Percentiles rank a stretch among this genome's conserved stretches.
Evolutionary conservation across 805 yeast species (phyloP).

Genomic region (Starmerella tilneyi): DNA sequence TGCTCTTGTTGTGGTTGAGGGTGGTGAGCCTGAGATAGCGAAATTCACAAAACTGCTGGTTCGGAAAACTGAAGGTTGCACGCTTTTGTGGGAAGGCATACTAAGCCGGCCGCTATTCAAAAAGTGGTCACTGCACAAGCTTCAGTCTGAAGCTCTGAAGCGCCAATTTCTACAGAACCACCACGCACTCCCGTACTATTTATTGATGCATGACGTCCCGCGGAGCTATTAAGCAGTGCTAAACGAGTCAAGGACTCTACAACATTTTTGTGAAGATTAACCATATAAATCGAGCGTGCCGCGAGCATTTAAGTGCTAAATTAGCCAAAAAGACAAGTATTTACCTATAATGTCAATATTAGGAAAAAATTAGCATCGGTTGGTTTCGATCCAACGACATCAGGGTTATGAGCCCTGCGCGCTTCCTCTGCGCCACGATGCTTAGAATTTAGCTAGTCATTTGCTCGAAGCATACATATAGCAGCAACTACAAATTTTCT

Average conservation of each 20-base stretch:
- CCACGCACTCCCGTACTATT: not conserved
- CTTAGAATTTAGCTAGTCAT: too few relatives aligned
- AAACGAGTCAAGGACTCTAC: too few relatives aligned
- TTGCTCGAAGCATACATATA: too few relatives aligned
- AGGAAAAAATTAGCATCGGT: conserved; percentile 58
- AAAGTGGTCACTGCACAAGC: conserved; percentile 52
- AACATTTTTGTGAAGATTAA: too few relatives aligned
- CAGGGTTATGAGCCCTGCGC: conserved; percentile 97
- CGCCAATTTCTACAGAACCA: not conserved
- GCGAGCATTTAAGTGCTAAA: too few relatives aligned
- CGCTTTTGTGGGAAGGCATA: conserved; percentile 65
- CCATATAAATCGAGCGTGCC: too few relatives aligned
- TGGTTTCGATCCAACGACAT: conserved; percentile 88
- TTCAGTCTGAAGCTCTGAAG: not conserved
- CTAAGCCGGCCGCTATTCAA: conserved; percentile 44
- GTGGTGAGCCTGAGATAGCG: conserved; percentile 52
- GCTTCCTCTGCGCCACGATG: conserved; percentile 55
- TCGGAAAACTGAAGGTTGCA: conserved; percentile 30
- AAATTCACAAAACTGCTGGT: conserved; percentile 57
- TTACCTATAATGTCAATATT: too few relatives aligned
- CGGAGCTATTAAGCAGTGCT: not conserved
- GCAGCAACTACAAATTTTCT: too few relatives aligned
- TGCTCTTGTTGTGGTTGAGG: conserved; percentile 62
- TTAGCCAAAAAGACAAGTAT: not conserved
- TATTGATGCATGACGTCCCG: conserved; percentile 1